These are phyloP conservation scores for Talaromyces liani DNA, from an alignment of 495 filamentous ascomycete genomes.

Conservation along the genomic window DNA sequence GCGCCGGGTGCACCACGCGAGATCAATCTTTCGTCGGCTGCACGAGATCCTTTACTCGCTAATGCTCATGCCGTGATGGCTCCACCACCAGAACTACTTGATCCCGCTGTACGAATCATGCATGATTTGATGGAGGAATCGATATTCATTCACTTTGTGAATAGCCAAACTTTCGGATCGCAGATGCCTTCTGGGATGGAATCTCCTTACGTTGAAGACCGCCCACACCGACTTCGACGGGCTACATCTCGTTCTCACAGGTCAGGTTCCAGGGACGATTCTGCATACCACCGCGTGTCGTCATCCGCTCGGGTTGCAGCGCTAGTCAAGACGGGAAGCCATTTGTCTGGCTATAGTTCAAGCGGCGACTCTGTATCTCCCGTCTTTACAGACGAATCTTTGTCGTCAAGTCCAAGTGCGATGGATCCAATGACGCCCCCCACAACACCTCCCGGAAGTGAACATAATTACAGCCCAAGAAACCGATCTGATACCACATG, in stretches of 20 bases:
- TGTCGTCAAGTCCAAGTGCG: conserved; percentile 31
- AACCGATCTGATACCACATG: conserved; percentile 54
- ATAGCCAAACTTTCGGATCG: conserved; percentile 26
- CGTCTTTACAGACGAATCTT: conserved; percentile 40
- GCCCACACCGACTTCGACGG: conserved; percentile 12
- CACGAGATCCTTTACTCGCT: conserved; percentile 71
- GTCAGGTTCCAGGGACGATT: conserved; percentile 31
- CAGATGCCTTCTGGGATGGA: conserved; percentile 22
- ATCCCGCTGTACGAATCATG: conserved; percentile 83
- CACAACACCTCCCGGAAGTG: conserved; percentile 68
- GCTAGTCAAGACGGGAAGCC: conserved; percentile 24
- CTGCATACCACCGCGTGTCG: conserved; percentile 16
- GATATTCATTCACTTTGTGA: conserved; percentile 49
- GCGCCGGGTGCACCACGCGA: conserved; percentile 69
- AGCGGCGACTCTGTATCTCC: conserved; percentile 32
- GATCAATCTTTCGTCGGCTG: conserved; percentile 83
- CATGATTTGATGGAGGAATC: conserved; percentile 97
- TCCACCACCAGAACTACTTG: conserved; percentile 69
- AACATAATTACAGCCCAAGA: conserved; percentile 46
- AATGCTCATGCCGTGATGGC: conserved; percentile 55
- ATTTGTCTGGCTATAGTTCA: conserved; percentile 28
- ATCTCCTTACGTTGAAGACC: conserved; percentile 15
- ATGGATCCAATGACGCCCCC: conserved; percentile 83
- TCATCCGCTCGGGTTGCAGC: conserved; percentile 14
- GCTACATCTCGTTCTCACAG: conserved; percentile 31